phyloP scores from a whole-genome alignment of 805 yeast genomes.

The Blastobotrys robertii region DNA sequence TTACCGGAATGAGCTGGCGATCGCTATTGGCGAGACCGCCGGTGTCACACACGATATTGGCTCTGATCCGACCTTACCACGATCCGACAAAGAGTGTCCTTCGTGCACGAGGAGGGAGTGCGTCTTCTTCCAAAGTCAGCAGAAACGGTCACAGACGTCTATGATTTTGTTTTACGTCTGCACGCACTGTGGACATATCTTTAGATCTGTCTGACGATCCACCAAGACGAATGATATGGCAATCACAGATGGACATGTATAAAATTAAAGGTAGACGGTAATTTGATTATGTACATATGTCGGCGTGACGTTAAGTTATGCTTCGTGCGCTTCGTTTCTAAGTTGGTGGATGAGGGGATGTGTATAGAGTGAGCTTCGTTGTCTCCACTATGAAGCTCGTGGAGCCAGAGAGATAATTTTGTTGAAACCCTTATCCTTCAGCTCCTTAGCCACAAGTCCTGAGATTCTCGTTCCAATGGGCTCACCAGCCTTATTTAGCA shows the following conservation, averaged over 20 bases:
- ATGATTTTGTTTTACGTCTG: slow-evolving; percentile 76
- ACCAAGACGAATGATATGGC: not conserved
- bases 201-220: slow-evolving; percentile 26
- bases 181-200: slow-evolving; percentile 68
- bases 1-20: slow-evolving; percentile 79
- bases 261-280: not conserved
- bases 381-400: slow-evolving; percentile 43
- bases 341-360: slow-evolving; percentile 18
- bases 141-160: slow-evolving; percentile 86
- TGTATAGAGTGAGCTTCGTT: no score
- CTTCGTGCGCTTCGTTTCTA: slow-evolving; percentile 1
- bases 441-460: slow-evolving; percentile 84
- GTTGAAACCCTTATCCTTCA: slow-evolving; percentile 70
- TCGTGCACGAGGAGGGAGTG: slow-evolving; percentile 79
- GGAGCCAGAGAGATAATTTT: slow-evolving; percentile 90
- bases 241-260: not conserved
- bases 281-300: not conserved
- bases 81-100: slow-evolving; percentile 91
- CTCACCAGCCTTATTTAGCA: slow-evolving; percentile 84
- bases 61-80: slow-evolving; percentile 93
- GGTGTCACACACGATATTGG: slow-evolving; percentile 96
- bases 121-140: slow-evolving; percentile 96
- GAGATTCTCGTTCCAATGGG: slow-evolving; percentile 91
- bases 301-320: not conserved
- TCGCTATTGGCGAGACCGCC: slow-evolving; percentile 88